A percentile compares a stretch with the other conserved stretches of the same genome.
These are phyloP conservation scores for Colletotrichum sp. DNA, from an alignment of 2,329 filamentous ascomycete species.

Conservation along the genomic window DNA sequence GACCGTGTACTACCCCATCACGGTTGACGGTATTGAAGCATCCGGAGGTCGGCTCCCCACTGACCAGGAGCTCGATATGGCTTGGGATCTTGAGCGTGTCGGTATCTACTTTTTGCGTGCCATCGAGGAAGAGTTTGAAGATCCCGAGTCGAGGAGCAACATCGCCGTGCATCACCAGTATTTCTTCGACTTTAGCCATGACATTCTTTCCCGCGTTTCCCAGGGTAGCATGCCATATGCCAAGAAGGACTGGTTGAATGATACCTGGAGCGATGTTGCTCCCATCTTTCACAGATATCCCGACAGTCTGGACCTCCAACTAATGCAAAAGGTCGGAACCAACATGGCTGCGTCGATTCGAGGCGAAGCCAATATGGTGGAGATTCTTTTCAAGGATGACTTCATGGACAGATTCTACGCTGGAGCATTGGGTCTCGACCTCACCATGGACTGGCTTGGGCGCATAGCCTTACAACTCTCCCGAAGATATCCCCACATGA, in stretches of 20 bases:
- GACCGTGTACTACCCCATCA: background rate
- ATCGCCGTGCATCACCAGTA: background rate
- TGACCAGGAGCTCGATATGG: background rate
- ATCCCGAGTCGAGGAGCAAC: background rate
- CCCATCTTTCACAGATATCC: background rate
- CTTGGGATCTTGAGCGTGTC: background rate
- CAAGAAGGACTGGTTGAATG: background rate
- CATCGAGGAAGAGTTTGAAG: background rate
- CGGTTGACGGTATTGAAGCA: background rate
- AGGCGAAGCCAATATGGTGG: background rate
- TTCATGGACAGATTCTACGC: background rate
- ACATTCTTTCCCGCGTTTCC: background rate
- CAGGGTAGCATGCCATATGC: background rate
- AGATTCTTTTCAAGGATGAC: background rate
- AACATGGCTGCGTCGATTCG: background rate
- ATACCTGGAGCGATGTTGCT: background rate
- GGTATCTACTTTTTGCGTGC: background rate
- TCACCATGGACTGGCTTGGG: background rate
- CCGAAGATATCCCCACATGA: conserved; percentile 10
- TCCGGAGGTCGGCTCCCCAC: background rate
- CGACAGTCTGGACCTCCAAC: background rate
- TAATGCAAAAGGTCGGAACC: background rate
- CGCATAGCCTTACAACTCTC: background rate
- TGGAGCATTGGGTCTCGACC: background rate
- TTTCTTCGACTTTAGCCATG: background rate